Evolutionary conservation across 306 rosid species (phyloP).

Genomic region (Erythrophleum fordii): DNA sequence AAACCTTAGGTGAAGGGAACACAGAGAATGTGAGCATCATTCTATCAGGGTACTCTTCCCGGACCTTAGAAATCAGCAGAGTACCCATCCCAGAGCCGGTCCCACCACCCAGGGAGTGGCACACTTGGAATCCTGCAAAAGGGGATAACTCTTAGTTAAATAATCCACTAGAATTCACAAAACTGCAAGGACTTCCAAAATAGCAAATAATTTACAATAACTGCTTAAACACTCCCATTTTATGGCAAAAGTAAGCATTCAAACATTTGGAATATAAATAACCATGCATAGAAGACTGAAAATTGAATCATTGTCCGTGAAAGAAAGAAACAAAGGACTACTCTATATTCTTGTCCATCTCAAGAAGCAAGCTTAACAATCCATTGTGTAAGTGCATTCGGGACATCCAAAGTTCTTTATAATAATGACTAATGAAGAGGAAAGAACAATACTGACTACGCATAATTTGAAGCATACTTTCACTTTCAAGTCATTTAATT

Average conservation of each 20-base stretch:
- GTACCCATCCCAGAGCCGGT: constrained; percentile 73
- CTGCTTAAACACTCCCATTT: background rate
- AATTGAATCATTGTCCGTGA: background rate
- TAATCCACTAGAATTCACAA: background rate
- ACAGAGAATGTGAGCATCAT: constrained; percentile 69
- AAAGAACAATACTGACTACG: background rate
- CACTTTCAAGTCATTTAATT: background rate
- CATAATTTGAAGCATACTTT: background rate
- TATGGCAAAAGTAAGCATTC: background rate
- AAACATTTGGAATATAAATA: background rate
- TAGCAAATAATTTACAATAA: background rate
- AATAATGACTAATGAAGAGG: background rate
- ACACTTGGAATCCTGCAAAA: constrained; percentile 59
- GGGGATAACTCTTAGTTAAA: background rate
- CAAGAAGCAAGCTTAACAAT: background rate
- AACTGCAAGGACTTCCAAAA: background rate
- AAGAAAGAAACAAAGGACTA: background rate
- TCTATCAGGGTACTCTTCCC: constrained; percentile 69
- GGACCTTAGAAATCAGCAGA: constrained; percentile 56
- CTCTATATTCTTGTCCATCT: background rate
- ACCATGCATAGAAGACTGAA: background rate
- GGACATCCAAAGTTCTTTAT: background rate
- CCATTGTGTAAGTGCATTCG: background rate
- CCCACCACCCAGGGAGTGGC: constrained; percentile 66
- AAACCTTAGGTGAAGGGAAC: constrained; percentile 64